Evolutionary conservation across 352 stramenopile genomes (phyloP), one percentile per base, ranked within the genome.

Genomic region (Globisporangium alternatum): DNA sequence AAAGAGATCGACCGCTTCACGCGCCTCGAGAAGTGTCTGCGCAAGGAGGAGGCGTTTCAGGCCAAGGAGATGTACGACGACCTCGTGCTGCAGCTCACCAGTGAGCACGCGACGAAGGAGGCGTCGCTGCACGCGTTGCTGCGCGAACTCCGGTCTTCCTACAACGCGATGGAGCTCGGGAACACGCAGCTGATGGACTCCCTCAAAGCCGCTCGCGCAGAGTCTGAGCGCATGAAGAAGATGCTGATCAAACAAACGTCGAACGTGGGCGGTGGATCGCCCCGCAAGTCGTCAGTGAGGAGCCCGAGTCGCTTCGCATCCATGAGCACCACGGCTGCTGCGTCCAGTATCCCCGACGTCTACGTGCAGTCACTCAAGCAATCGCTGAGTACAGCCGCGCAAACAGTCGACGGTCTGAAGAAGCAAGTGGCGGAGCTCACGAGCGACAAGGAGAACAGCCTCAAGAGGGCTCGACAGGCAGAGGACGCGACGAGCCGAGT

Each of bases 1-100:
- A 91, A 89, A 64, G 82, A 91, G 56, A 78, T 89, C 48, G 77
- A 89, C 8, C 70, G 80, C 15, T 81, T 89, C 63, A 65, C 80
- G 28, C 68, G 65, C 5, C 68, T 91, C 13, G 82, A 91, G 60
- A 80, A 79, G 53, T 91, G 82, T 70, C 67, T 91, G 5, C 77
- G 82, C 31, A 68, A 74, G 6, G 82, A 91, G 62, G 78, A 91
- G 54, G 67, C 74, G 15, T 70, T 75, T 6, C 82, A 89, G 56
- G 69, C 78, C 2, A 83, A 81, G 31, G 66, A 53, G 5, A 81
- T 74, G 62, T 72, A 88, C 56, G 78, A 83, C 15, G 67, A 74
- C 15, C 68, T 78, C 5, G 66, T 89, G 7, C n/a, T 68, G 15
- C 69, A 84, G 41, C 66, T 89, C 31, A 71, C 55, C n/a, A 61